Evolutionary conservation across 805 yeast genomes (phyloP).

Genomic region (Candida succiphila): DNA sequence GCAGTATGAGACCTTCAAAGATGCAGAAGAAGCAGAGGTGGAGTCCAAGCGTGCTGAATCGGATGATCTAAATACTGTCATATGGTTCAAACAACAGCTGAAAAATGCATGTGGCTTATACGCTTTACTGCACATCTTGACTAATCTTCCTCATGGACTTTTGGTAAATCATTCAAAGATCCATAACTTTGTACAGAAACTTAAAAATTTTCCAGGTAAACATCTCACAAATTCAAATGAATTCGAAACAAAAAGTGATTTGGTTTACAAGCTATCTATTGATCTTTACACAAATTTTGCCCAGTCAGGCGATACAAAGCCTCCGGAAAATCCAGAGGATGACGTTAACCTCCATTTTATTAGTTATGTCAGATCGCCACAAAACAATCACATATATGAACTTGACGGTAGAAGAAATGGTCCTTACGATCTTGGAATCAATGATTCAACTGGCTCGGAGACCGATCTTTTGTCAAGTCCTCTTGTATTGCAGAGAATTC

Average conservation of each 20-base stretch:
- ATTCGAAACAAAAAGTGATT: constrained; percentile 13
- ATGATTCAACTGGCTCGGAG: constrained; percentile 2
- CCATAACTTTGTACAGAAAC: constrained; percentile 10
- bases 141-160: constrained; percentile 36
- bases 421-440: constrained; percentile 50
- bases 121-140: constrained; percentile 61
- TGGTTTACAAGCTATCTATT: constrained; percentile 17
- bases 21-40: constrained; percentile 13
- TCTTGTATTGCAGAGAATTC: constrained; percentile 42
- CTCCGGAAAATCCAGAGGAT: constrained; percentile 46
- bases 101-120: constrained; percentile 89
- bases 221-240: constrained; percentile 12
- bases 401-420: constrained; percentile 84
- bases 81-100: constrained; percentile 84
- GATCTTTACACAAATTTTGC: constrained; percentile 33
- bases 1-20: constrained; percentile 43
- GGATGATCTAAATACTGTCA: constrained; percentile 24
- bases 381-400: constrained; percentile 58
- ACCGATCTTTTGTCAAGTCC: constrained; percentile 45
- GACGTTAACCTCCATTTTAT: constrained; percentile 68
- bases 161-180: constrained; percentile 26
- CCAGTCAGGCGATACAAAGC: constrained; percentile 53
- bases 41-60: constrained; percentile 10
- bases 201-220: constrained; percentile 1
- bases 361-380: constrained; percentile 45